phyloP scores from a whole-genome alignment of 2,329 filamentous ascomycete genomes.

The Aspergillus pseudoterreus region DNA sequence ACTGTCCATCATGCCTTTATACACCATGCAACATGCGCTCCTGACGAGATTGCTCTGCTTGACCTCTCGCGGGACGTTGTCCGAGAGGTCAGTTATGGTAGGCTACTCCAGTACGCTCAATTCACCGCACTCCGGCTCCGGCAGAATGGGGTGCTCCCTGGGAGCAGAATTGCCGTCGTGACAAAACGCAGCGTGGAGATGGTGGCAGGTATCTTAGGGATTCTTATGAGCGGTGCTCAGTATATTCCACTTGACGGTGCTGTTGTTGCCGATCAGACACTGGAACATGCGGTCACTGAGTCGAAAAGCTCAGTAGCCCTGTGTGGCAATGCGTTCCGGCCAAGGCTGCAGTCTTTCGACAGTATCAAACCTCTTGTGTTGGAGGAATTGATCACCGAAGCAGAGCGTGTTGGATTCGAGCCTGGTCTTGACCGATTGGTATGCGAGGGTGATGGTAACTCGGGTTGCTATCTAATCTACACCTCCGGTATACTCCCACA shows the following conservation, averaged over 20 bases:
- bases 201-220: conserved; percentile 8
- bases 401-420: not conserved
- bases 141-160: not conserved
- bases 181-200: conserved; percentile 8
- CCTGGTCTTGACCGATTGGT: not conserved
- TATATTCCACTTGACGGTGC: conserved; percentile 9
- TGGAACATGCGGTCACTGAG: conserved; percentile 4
- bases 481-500: conserved; percentile 4
- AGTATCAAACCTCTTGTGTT: conserved; percentile 1
- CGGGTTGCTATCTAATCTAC: conserved; percentile 10
- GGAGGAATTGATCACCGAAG: conserved; percentile 2
- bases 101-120: conserved; percentile 7
- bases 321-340: not conserved
- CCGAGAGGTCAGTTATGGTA: conserved; percentile 5
- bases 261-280: conserved; percentile 8
- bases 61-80: not conserved
- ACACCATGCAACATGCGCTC: conserved; percentile 1
- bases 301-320: conserved; percentile 1
- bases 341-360: not conserved
- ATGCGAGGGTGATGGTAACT: conserved; percentile 3
- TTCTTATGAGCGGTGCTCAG: conserved; percentile 8
- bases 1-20: conserved; percentile 9
- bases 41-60: not conserved
- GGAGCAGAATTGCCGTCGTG: not conserved
- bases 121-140: conserved; percentile 3